Evolutionary conservation across 371 early-diverging fungal genomes (phyloP).

Genomic region (Mortierella polycephala): DNA sequence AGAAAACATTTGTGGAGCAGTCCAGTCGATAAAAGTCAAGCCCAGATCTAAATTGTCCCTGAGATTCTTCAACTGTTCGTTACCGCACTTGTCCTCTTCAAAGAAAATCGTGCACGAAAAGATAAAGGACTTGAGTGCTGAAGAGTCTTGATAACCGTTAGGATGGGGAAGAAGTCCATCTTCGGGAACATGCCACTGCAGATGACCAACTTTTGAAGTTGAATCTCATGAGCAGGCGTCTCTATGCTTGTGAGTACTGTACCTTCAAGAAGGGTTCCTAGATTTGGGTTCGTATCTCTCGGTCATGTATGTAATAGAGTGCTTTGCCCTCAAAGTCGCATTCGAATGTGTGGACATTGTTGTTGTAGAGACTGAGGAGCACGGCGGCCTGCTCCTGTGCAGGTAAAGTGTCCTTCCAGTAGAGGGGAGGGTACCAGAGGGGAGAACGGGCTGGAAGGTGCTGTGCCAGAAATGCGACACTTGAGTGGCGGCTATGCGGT

Average conservation of each 20-base stretch:
- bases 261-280: constrained; percentile 8
- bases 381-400: background rate
- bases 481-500: background rate
- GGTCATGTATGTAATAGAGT: background rate
- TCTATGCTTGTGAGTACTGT: background rate
- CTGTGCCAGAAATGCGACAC: constrained; percentile 11
- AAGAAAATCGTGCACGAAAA: background rate
- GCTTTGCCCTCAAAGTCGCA: constrained; percentile 12
- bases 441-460: background rate
- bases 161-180: constrained; percentile 6
- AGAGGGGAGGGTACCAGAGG: background rate
- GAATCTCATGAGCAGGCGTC: background rate
- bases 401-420: constrained; percentile 9
- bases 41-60: background rate
- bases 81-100: background rate
- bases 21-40: constrained; percentile 7
- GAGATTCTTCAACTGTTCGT: background rate
- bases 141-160: constrained; percentile 12
- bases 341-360: constrained; percentile 12
- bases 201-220: constrained; percentile 7
- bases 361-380: background rate
- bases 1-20: constrained; percentile 2
- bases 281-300: background rate
- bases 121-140: constrained; percentile 3
- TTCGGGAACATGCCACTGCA: background rate